Conservation (phyloP, 2,329 filamentous ascomycete genomes). For the Thelonectria blattea region DNA sequence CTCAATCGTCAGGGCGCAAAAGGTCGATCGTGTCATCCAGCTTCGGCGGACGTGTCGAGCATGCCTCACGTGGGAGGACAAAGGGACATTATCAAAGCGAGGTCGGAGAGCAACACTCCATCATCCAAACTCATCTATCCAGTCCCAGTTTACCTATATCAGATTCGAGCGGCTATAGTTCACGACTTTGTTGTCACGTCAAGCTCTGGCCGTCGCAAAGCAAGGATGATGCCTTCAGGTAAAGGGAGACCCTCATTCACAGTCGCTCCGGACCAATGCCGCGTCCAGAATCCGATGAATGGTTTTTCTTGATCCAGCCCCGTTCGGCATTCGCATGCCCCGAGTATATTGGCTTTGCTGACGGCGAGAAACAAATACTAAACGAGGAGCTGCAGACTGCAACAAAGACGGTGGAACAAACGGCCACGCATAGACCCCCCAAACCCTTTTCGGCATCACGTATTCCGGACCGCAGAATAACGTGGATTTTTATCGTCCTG, state of each 20-base stretch:
- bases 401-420: conserved; percentile 9
- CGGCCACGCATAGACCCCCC: conserved; percentile 5
- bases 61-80: conserved; percentile 11
- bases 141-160: conserved; percentile 15
- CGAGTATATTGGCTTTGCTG: conserved; percentile 7
- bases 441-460: conserved; percentile 5
- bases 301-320: conserved; percentile 1
- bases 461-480: conserved; percentile 16
- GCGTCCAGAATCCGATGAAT: conserved; percentile 5
- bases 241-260: conserved; percentile 8
- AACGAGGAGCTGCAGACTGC: conserved; percentile 3
- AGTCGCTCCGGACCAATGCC: conserved; percentile 12
- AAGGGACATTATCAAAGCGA: conserved; percentile 9
- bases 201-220: conserved; percentile 4
- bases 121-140: not conserved
- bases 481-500: conserved; percentile 10
- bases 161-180: conserved; percentile 12
- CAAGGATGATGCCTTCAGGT: conserved; percentile 18
- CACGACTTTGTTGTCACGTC: not conserved
- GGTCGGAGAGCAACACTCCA: not conserved
- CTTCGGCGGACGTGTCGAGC: not conserved
- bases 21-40: conserved; percentile 12
- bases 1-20: conserved; percentile 15
- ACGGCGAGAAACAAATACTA: conserved; percentile 3
- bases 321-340: conserved; percentile 10